These are phyloP conservation scores for Mortierella polycephala DNA, from an alignment of 371 early-diverging fungal species.

Conservation along the genomic window DNA sequence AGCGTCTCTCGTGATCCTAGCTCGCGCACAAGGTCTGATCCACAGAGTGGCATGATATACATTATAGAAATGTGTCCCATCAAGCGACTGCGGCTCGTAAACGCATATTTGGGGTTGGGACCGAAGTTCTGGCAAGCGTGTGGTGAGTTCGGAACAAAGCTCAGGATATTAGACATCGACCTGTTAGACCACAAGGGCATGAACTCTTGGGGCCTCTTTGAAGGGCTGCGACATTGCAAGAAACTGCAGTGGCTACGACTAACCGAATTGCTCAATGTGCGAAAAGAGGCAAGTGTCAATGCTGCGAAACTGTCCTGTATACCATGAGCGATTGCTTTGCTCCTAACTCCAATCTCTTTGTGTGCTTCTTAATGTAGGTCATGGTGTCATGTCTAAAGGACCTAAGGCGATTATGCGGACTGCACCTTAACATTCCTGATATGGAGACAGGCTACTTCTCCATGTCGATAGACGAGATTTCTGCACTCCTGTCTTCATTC, in stretches of 20 bases:
- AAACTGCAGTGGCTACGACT: constrained; percentile 25
- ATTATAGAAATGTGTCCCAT: constrained; percentile 36
- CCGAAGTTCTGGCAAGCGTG: constrained; percentile 42
- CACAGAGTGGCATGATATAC: constrained; percentile 24
- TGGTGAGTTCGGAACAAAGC: constrained; percentile 20
- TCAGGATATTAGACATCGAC: constrained; percentile 26
- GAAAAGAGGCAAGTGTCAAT: constrained; percentile 14
- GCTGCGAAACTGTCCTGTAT: background rate
- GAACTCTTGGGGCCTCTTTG: constrained; percentile 39
- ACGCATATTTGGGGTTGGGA: constrained; percentile 30
- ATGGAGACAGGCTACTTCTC: constrained; percentile 20
- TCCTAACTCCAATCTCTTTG: background rate
- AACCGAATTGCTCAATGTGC: constrained; percentile 22
- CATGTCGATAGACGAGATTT: constrained; percentile 31
- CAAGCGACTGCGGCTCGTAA: constrained; percentile 26
- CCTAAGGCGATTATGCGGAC: constrained; percentile 9
- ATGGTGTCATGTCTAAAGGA: constrained; percentile 25
- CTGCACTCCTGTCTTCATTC: constrained; percentile 14
- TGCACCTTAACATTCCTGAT: constrained; percentile 21
- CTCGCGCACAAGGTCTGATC: constrained; percentile 12
- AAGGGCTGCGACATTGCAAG: constrained; percentile 16
- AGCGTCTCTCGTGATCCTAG: constrained; percentile 16
- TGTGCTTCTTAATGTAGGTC: constrained; percentile 4
- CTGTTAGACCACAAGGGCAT: constrained; percentile 31
- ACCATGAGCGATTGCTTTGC: background rate